Conservation (phyloP, 2,329 filamentous ascomycete genomes). For the Paecilomyces formosus region DNA sequence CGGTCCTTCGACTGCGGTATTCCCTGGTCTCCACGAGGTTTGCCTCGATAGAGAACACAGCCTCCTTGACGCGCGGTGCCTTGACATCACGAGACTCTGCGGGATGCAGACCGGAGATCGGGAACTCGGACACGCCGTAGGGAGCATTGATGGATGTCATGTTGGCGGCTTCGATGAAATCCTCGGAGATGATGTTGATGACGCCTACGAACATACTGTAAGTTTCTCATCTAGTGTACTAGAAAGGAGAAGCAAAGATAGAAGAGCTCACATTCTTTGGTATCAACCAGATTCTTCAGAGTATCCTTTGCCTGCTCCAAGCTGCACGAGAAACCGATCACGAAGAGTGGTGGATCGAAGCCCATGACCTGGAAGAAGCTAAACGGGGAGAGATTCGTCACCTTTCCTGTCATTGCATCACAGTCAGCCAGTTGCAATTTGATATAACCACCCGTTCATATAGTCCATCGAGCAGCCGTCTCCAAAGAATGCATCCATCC, state of each 20-base stretch:
- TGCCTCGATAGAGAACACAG: constrained; percentile 70
- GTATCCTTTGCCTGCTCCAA: constrained; percentile 63
- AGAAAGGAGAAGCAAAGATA: no score
- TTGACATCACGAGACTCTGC: constrained; percentile 55
- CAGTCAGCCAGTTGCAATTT: not conserved
- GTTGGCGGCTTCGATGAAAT: constrained; percentile 77
- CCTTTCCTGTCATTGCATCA: constrained; percentile 33
- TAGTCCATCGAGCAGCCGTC: not conserved
- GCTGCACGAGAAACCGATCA: constrained; percentile 48
- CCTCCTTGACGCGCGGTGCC: constrained; percentile 64
- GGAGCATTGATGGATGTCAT: constrained; percentile 65
- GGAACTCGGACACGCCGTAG: constrained; percentile 67
- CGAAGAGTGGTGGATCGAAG: constrained; percentile 76
- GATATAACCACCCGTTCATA: not conserved
- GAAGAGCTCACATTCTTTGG: constrained; percentile 48
- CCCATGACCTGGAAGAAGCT: constrained; percentile 71
- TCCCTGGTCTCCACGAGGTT: constrained; percentile 63
- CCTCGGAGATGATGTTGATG: constrained; percentile 79
- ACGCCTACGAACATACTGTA: constrained; percentile 33
- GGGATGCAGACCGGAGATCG: constrained; percentile 63
- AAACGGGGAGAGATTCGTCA: constrained; percentile 72
- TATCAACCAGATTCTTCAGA: constrained; percentile 60
- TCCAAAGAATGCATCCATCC: not conserved
- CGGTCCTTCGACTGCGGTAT: constrained; percentile 62
- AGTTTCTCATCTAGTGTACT: not conserved